Evolutionary conservation across 2,329 filamentous ascomycete species (phyloP), one percentile per base, ranked within the genome.

Genomic region (Cercospora sojina): DNA sequence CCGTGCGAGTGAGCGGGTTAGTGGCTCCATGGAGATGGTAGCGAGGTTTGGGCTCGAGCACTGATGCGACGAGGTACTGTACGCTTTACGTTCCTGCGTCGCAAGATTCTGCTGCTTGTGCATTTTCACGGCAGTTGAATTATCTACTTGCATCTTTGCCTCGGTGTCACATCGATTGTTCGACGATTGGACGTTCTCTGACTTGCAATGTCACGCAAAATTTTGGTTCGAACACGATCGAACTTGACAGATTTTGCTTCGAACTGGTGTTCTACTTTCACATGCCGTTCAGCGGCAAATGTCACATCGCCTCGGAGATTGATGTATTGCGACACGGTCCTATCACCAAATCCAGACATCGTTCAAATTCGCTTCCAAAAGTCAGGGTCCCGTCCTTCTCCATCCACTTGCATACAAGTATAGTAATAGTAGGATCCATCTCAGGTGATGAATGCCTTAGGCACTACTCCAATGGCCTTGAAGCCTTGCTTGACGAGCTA

Each of bases 291-390:
- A 32, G 12, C 6, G 18, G 55, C 27, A 16, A 23, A 20, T 32
- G 27, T 58, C 31, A 35, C 55, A 38, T 58, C 25, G 55, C 31
- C 25, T 58, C 55, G 55, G 31, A 58, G 55, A 32, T 58, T 47
- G 43, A 47, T 47, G n/a, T 18, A 47, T 18, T 13, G 0, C 43
- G 43, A 58, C 55, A 35, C 55, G 55, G 55, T 23, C 31, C 25
- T 32, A 32, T 32, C 55, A 32, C 55, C 55, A 58, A 32, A 58
- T 31, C 1, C 55, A 58, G 31, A 32, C 25, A 58, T 13, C n/a
- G 31, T 23, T 23, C 55, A 35, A n/a, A 41, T 23, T 31, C 27
- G 16, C 31, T 35, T 32, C 55, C 31, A 16, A 18, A 31, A 58
- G 43, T 47, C 43, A 58, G 55, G 55, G 27, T 29, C 55, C 55